These are phyloP conservation scores for Psilocybe mexicana DNA, from an alignment of 1,284 basidiomycete species.

Conservation along the genomic window DNA sequence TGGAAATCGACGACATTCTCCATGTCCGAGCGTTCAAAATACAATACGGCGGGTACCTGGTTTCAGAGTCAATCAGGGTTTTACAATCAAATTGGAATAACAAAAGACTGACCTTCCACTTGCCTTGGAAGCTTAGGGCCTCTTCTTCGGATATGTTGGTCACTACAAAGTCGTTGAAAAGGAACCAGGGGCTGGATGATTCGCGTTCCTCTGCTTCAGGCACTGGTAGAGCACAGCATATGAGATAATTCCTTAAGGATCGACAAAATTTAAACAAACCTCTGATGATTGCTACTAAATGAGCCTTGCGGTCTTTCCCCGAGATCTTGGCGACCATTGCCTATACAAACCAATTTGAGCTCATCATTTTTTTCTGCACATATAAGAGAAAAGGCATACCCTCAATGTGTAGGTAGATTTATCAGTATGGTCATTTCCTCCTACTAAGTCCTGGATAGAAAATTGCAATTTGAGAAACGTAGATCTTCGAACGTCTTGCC, in stretches of 20 bases:
- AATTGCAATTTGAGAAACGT: slow-evolving; percentile 59
- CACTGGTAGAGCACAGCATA: slow-evolving; percentile 41
- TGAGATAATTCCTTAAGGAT: background rate
- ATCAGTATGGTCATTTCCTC: slow-evolving; percentile 58
- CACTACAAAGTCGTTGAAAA: slow-evolving; percentile 98
- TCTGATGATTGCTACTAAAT: slow-evolving; percentile 89
- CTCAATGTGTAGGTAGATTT: slow-evolving; percentile 70
- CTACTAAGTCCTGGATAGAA: slow-evolving; percentile 57
- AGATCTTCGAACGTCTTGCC: slow-evolving; percentile 66
- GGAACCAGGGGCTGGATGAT: slow-evolving; percentile 73
- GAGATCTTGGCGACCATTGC: slow-evolving; percentile 85
- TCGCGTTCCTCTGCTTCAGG: slow-evolving; percentile 58
- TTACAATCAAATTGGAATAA: background rate
- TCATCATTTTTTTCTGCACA: background rate
- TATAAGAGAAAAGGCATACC: slow-evolving; percentile 37
- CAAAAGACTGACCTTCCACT: slow-evolving; percentile 87
- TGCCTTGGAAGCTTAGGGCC: slow-evolving; percentile 83
- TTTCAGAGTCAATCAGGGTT: background rate
- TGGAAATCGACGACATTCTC: slow-evolving; percentile 61
- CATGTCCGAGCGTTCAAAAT: slow-evolving; percentile 80
- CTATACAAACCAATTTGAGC: slow-evolving; percentile 35
- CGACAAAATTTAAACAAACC: slow-evolving; percentile 40
- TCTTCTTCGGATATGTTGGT: slow-evolving; percentile 83
- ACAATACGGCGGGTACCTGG: slow-evolving; percentile 86
- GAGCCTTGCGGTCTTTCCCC: slow-evolving; percentile 74